Percentiles rank a stretch among this genome's conserved stretches.
Evolutionary conservation across 345 rosid species (phyloP).

Genomic region (Sapria himalayana): DNA sequence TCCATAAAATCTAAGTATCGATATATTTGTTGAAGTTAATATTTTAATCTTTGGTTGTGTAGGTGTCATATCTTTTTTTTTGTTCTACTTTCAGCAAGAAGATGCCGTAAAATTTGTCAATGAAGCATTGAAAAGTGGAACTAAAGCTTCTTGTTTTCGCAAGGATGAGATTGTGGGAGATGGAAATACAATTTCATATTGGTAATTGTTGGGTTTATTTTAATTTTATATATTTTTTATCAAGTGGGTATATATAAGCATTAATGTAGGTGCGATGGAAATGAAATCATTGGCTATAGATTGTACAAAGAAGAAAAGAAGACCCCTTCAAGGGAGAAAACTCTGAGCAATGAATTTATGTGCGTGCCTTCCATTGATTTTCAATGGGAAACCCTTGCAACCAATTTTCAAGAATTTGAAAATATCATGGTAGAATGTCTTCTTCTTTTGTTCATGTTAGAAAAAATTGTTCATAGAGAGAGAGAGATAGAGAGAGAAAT

Average conservation of each 20-base stretch:
- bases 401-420: slow-evolving; percentile 45
- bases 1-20: too few species aligned
- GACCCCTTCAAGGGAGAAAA: slow-evolving; percentile 13
- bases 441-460: slow-evolving; percentile 1
- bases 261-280: slow-evolving; percentile 52
- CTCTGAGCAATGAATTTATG: slow-evolving; percentile 15
- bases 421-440: slow-evolving; percentile 28
- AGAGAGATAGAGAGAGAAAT: too few species aligned
- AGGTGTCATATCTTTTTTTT: too few species aligned
- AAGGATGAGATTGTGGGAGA: slow-evolving; percentile 47
- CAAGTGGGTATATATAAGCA: slow-evolving; percentile 4
- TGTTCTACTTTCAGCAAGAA: slow-evolving; percentile 42
- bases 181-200: slow-evolving; percentile 46
- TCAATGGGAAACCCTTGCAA: slow-evolving; percentile 69
- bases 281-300: slow-evolving; percentile 46
- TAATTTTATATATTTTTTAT: slow-evolving; percentile 4
- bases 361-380: slow-evolving; percentile 9
- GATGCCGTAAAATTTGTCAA: slow-evolving; percentile 39
- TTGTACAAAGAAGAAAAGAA: slow-evolving; percentile 39
- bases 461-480: too few species aligned
- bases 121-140: slow-evolving; percentile 26
- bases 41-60: too few species aligned
- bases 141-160: slow-evolving; percentile 25
- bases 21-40: too few species aligned
- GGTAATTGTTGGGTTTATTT: slow-evolving; percentile 25